These are phyloP conservation scores for Phytophthora aleatoria DNA, from an alignment of 352 stramenopile species.

Conservation along the genomic window DNA sequence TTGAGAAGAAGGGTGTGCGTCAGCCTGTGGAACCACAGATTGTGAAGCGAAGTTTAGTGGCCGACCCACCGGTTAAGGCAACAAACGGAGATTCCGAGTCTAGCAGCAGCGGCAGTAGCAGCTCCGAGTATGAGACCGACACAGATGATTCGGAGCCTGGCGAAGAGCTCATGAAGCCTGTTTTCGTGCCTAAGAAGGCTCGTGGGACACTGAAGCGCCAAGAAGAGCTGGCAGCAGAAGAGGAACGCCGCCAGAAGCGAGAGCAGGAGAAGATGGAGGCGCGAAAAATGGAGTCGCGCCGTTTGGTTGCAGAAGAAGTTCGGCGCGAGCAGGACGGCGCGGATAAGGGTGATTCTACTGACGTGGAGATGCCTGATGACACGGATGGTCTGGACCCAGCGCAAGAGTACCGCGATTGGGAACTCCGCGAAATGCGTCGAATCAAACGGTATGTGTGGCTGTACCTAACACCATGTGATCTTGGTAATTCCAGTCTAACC, in stretches of 20 bases:
- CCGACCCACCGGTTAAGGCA: slow-evolving; percentile 1
- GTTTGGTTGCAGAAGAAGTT: slow-evolving; percentile 79
- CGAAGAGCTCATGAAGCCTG: slow-evolving; percentile 87
- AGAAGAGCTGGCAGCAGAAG: slow-evolving; percentile 79
- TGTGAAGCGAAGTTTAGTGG: slow-evolving; percentile 30
- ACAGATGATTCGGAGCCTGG: slow-evolving; percentile 73
- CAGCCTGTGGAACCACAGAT: slow-evolving; percentile 43
- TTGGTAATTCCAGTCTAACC: slow-evolving; percentile 12
- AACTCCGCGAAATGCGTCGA: slow-evolving; percentile 93
- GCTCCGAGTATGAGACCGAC: slow-evolving; percentile 85
- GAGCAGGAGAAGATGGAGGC: slow-evolving; percentile 65
- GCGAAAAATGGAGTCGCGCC: slow-evolving; percentile 73
- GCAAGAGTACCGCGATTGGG: slow-evolving; percentile 93
- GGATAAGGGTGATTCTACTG: slow-evolving; percentile 54
- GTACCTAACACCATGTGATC: background rate
- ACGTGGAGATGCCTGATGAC: slow-evolving; percentile 91
- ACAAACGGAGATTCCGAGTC: slow-evolving; percentile 41
- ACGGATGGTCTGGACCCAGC: slow-evolving; percentile 89
- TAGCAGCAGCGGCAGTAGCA: slow-evolving; percentile 48
- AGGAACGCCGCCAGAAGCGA: slow-evolving; percentile 57
- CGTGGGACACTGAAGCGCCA: slow-evolving; percentile 84
- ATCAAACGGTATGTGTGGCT: slow-evolving; percentile 80
- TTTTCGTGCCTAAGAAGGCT: slow-evolving; percentile 92
- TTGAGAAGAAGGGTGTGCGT: slow-evolving; percentile 19
- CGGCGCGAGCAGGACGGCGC: slow-evolving; percentile 62